These are phyloP conservation scores for Kalaharituber pfeilii DNA, from an alignment of 2,329 filamentous ascomycete genomes.

Conservation along the genomic window DNA sequence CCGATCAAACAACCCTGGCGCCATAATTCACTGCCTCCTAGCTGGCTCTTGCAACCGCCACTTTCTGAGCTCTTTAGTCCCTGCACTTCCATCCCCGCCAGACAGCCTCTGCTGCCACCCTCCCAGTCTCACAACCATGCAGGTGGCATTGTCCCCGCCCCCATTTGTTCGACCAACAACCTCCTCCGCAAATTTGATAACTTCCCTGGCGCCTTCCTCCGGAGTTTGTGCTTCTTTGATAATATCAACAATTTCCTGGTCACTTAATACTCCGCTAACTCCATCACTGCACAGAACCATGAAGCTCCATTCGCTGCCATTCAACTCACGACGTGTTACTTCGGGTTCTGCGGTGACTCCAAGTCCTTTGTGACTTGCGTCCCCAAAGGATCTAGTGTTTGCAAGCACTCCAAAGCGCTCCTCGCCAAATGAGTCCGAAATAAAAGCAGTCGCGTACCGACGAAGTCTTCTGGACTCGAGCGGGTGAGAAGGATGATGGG, in stretches of 20 bases:
- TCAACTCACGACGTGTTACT: constrained; percentile 59
- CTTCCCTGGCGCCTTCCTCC: constrained; percentile 59
- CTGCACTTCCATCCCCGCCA: constrained; percentile 72
- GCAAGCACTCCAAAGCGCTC: constrained; percentile 86
- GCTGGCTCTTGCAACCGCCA: constrained; percentile 50
- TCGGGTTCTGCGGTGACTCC: constrained; percentile 92
- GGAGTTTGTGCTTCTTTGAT: constrained; percentile 87
- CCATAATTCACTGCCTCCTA: neutral
- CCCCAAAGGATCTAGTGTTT: constrained; percentile 86
- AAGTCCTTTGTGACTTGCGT: constrained; percentile 78
- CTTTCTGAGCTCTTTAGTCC: constrained; percentile 81
- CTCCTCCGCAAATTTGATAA: constrained; percentile 80
- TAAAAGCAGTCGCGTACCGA: constrained; percentile 69
- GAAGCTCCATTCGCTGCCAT: constrained; percentile 74
- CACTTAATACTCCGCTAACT: constrained; percentile 64
- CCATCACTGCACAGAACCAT: constrained; percentile 78
- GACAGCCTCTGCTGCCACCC: constrained; percentile 59
- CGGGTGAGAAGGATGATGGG: constrained; percentile 83
- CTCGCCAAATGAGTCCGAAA: constrained; percentile 93
- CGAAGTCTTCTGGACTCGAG: constrained; percentile 67
- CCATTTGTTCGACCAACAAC: constrained; percentile 36
- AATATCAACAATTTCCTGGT: constrained; percentile 93
- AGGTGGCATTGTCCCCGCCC: constrained; percentile 50
- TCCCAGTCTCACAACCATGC: constrained; percentile 47
- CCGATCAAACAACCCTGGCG: neutral